Evolutionary conservation across 2,329 filamentous ascomycete species (phyloP), one percentile per base, ranked within the genome.

Genomic region (Elsinoe fawcettii): DNA sequence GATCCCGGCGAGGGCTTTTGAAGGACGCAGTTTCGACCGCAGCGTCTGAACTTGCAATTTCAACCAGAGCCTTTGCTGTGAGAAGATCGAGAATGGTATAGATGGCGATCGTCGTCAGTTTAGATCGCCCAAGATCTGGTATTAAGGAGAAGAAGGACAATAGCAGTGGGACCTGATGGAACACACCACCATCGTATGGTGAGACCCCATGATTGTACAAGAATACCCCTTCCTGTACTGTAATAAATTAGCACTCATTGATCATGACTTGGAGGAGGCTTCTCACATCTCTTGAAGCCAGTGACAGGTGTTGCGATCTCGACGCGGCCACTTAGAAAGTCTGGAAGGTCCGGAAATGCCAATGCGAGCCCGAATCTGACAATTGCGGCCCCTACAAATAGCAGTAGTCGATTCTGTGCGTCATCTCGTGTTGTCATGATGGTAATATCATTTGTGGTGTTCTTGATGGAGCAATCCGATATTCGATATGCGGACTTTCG

Each of bases 301-400:
- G 90, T 96, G 47, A 97, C 87, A 37, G 93, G 92, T 20, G 93
- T 99, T 44, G 93, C 96, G 67, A 99, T 87, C 77, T 99, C 93
- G 66, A 96, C 93, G 68, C 93, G 87, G 62, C 87, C 88, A 18
- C 90, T 93, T 61, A 99, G 79, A 61, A 96, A 79, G 70, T 90
- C 85, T 55, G 92, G 88, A 39, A 99, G 78, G 36, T 82, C 82
- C 61, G 93, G 91, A 69, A 96, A 96, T 58, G 84, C 78, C 59
- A 85, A 77, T 70, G 90, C 91, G 55, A 97, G 81, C 57, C 89
- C 74, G 60, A 97, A 78, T 64, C 93, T 85, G 64, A 97, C 77
- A 61, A 85, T 80, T 57, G 88, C 85, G 59, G 91, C 92, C 55
- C 83, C 83, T 60, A 79, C 78, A 69, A 90, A 95, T 59, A 96